A percentile compares a stretch with the other conserved stretches of the same genome.
phyloP scores from a whole-genome alignment of 2,329 filamentous ascomycete genomes.

The Curvularia spicifera region DNA sequence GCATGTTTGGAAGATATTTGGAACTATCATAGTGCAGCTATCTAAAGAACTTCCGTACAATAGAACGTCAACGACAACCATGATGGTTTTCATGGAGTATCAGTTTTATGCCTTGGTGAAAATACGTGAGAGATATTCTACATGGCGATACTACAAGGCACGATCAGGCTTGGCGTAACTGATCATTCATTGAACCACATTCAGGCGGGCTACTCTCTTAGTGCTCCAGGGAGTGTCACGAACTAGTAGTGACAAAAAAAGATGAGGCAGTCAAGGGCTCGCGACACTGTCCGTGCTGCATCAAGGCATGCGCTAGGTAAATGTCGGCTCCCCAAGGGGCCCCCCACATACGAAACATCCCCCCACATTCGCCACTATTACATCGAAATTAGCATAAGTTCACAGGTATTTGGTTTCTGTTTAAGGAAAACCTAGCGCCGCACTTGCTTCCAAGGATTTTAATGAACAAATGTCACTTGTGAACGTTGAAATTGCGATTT shows the following conservation, averaged over 20 bases:
- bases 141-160: no score
- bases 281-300: not conserved
- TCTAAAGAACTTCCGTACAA: no score
- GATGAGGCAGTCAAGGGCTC: slow-evolving; percentile 4
- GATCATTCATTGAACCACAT: not conserved
- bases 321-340: slow-evolving; percentile 9
- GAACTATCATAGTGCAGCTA: no score
- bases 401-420: not conserved
- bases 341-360: slow-evolving; percentile 14
- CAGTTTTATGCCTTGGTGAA: not conserved
- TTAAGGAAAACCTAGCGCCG: not conserved
- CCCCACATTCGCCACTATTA: not conserved
- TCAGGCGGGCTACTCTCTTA: not conserved
- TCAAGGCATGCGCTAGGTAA: slow-evolving; percentile 4
- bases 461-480: not conserved
- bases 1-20: no score
- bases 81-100: no score
- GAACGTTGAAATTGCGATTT: not conserved
- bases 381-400: not conserved
- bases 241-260: slow-evolving; percentile 13
- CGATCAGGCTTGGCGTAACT: not conserved
- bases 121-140: not conserved
- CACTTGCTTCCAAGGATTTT: not conserved
- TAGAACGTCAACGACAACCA: no score
- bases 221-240: not conserved